Conservation (phyloP, 2,329 filamentous ascomycete species). For the Cladophialophora immunda region DNA sequence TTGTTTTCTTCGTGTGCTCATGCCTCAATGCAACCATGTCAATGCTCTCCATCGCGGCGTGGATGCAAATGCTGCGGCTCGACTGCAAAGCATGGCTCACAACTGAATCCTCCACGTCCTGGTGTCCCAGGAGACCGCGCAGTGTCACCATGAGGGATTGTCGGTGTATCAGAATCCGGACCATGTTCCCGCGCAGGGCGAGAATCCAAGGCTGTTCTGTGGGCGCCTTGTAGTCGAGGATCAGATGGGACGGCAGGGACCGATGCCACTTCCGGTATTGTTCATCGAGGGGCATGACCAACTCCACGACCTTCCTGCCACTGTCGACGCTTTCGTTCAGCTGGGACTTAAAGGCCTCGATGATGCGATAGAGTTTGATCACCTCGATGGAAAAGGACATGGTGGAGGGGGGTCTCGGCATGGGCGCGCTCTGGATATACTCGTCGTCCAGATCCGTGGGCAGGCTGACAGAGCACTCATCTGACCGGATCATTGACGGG, state of each 20-base stretch:
- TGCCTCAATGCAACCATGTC: slow-evolving; percentile 4
- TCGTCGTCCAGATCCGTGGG: not conserved
- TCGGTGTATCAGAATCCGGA: not conserved
- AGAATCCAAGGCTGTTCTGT: slow-evolving; percentile 10
- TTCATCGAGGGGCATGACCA: slow-evolving; percentile 4
- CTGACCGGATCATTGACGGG: not conserved
- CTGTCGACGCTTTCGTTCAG: not conserved
- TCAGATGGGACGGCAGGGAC: not conserved
- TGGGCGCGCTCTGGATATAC: slow-evolving; percentile 1
- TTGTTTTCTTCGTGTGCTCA: slow-evolving; percentile 2
- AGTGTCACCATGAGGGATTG: slow-evolving; percentile 7
- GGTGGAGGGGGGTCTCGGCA: not conserved
- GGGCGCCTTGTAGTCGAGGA: not conserved
- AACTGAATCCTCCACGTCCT: slow-evolving; percentile 5
- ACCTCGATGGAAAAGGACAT: slow-evolving; percentile 13
- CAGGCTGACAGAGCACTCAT: slow-evolving; percentile 5
- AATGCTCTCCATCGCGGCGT: slow-evolving; percentile 6
- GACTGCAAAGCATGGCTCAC: slow-evolving; percentile 3
- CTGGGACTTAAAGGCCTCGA: not conserved
- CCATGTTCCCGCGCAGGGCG: slow-evolving; percentile 8
- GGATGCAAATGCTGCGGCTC: not conserved
- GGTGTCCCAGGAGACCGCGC: not conserved
- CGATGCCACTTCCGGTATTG: not conserved
- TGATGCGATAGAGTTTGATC: slow-evolving; percentile 8
- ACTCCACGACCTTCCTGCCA: not conserved